phyloP scores from a whole-genome alignment of 805 yeast genomes.

The Metschnikowia drakensbergensis region DNA sequence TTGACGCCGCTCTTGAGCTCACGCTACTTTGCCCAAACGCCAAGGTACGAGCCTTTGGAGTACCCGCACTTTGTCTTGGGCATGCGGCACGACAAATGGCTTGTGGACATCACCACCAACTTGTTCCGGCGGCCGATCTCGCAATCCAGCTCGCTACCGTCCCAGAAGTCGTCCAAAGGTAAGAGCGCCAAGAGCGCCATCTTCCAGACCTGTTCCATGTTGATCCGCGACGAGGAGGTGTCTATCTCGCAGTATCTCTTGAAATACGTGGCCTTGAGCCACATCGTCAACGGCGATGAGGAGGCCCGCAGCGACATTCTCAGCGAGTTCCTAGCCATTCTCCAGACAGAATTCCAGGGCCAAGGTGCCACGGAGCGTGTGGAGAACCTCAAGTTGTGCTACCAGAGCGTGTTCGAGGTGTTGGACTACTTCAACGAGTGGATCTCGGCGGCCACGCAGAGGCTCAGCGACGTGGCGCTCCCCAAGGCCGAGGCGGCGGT shows the following conservation, averaged over 20 bases:
- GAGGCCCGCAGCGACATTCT: conserved; percentile 44
- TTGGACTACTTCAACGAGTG: conserved; percentile 83
- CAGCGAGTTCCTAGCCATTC: conserved; percentile 57
- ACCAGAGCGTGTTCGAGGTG: conserved; percentile 70
- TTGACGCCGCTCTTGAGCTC: conserved; percentile 73
- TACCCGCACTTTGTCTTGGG: conserved; percentile 65
- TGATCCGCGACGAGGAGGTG: conserved; percentile 67
- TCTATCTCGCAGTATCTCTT: conserved; percentile 65
- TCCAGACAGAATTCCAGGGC: conserved; percentile 41
- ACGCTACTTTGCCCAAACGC: conserved; percentile 59
- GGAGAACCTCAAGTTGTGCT: conserved; percentile 62
- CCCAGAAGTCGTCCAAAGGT: conserved; percentile 9
- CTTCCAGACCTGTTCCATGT: conserved; percentile 58
- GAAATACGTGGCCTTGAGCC: conserved; percentile 70
- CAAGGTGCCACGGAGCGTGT: conserved; percentile 45
- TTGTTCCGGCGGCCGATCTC: conserved; percentile 45
- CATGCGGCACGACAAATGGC: conserved; percentile 66
- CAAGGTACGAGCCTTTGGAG: conserved; percentile 41
- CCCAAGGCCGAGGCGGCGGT: conserved; percentile 17
- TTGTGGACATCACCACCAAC: conserved; percentile 64
- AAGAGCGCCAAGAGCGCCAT: conserved; percentile 31
- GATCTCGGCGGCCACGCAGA: conserved; percentile 43
- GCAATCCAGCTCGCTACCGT: conserved; percentile 8
- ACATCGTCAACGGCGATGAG: conserved; percentile 47
- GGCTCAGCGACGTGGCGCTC: conserved; percentile 23